Evolutionary conservation across 768 basidiomycete genomes (phyloP).

Genomic region (Hericium erinaceus): DNA sequence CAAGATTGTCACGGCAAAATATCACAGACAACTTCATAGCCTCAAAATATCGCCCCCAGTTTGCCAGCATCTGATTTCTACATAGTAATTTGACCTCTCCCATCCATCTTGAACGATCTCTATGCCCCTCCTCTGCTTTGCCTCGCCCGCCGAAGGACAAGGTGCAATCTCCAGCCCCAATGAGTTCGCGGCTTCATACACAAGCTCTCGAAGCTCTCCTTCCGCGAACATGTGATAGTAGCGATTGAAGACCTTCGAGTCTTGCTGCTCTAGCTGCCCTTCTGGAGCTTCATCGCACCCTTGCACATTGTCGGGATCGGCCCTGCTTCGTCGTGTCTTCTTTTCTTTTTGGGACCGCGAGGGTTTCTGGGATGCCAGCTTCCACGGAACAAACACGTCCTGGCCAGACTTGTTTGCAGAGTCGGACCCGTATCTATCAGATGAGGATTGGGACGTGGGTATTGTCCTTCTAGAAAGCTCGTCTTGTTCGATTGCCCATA

Average conservation of each 20-base stretch:
- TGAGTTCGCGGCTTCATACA: slow-evolving; percentile 49
- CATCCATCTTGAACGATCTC: slow-evolving; percentile 68
- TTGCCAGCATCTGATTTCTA: slow-evolving; percentile 64
- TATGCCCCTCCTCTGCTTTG: slow-evolving; percentile 32
- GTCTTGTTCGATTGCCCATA: slow-evolving; percentile 96
- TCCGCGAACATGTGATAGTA: slow-evolving; percentile 95
- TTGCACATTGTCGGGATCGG: too few relatives aligned
- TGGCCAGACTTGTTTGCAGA: slow-evolving; percentile 31
- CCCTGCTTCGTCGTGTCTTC: slow-evolving; percentile 11
- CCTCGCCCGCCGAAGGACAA: slow-evolving; percentile 4
- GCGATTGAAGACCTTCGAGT: slow-evolving; percentile 57
- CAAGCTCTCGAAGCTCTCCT: slow-evolving; percentile 64
- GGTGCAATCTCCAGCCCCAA: slow-evolving; percentile 46
- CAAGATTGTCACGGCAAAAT: too few relatives aligned
- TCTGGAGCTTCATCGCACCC: not conserved
- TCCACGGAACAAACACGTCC: slow-evolving; percentile 92
- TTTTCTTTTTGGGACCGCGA: slow-evolving; percentile 2
- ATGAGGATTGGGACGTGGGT: slow-evolving; percentile 20
- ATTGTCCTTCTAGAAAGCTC: slow-evolving; percentile 70
- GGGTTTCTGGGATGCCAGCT: slow-evolving; percentile 28
- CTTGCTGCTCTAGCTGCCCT: not conserved
- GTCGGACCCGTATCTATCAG: slow-evolving; percentile 13
- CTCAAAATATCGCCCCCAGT: not conserved
- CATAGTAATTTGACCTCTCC: slow-evolving; percentile 86
- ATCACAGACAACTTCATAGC: not conserved